A percentile compares a stretch with the other conserved stretches of the same genome.
These are phyloP conservation scores for Citrullus colocynthis DNA, from an alignment of 306 rosid genomes.

Conservation along the genomic window DNA sequence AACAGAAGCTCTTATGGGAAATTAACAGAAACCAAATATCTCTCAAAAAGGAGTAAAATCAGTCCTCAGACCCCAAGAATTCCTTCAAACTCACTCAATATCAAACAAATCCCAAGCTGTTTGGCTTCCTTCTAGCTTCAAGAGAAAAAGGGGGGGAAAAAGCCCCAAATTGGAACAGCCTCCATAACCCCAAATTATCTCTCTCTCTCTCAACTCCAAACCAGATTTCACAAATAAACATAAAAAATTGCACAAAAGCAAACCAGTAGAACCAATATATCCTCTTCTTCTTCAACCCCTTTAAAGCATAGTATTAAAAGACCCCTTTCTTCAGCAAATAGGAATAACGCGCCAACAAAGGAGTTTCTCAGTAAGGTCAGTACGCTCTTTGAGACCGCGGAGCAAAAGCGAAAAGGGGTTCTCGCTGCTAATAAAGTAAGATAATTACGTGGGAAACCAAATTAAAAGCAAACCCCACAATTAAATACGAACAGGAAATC, in stretches of 20 bases:
- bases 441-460: not conserved
- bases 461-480: not conserved
- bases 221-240: not conserved
- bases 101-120: slow-evolving; percentile 12
- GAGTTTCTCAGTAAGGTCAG: not conserved
- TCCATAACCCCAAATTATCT: not conserved
- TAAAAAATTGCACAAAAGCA: not conserved
- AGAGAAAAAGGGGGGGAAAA: not conserved
- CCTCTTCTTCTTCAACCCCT: not conserved
- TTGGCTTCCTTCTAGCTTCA: not conserved
- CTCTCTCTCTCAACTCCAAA: not conserved
- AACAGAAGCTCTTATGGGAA: not conserved
- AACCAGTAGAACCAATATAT: not conserved
- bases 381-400: not conserved
- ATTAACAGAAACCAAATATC: not conserved
- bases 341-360: not conserved
- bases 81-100: slow-evolving; percentile 1
- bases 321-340: not conserved
- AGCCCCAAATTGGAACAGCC: not conserved
- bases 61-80: not conserved
- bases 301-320: not conserved
- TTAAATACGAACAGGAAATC: not conserved
- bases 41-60: not conserved
- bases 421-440: not conserved
- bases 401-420: not conserved